Percentiles rank a stretch among this genome's conserved stretches.
These are phyloP conservation scores for Boletus barrowsii DNA, from an alignment of 768 basidiomycete species.

Conservation along the genomic window DNA sequence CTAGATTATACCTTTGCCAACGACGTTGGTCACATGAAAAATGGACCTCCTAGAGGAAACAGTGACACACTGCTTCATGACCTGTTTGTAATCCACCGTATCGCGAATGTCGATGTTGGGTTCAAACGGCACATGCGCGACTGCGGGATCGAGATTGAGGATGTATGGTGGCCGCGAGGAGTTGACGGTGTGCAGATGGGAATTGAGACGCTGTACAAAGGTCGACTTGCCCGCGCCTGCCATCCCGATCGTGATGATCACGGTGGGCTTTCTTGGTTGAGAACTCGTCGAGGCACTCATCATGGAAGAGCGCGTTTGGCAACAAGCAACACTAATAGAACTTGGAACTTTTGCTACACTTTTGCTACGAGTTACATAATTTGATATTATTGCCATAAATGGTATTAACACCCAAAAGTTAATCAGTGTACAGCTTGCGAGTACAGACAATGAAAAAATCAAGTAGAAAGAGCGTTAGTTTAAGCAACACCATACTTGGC, in stretches of 20 bases:
- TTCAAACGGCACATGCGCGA: constrained; percentile 86
- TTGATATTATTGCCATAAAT: background rate
- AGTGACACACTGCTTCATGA: constrained; percentile 95
- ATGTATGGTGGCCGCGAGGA: constrained; percentile 82
- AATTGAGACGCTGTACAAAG: constrained; percentile 92
- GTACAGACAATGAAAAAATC: background rate
- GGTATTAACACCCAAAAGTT: background rate
- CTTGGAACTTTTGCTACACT: too few relatives aligned
- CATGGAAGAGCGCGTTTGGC: background rate
- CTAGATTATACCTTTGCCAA: constrained; percentile 83
- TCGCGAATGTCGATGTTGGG: constrained; percentile 98
- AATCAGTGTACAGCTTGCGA: background rate
- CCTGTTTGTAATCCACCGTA: constrained; percentile 95
- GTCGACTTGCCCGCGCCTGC: constrained; percentile 98
- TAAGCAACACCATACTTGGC: constrained; percentile 27
- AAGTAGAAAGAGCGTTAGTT: background rate
- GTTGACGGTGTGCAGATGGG: constrained; percentile 73
- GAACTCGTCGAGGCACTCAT: constrained; percentile 25
- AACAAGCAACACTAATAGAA: background rate
- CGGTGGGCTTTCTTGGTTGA: constrained; percentile 55
- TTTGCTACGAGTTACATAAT: background rate
- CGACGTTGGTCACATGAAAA: constrained; percentile 15
- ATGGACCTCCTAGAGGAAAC: constrained; percentile 16
- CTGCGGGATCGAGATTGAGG: constrained; percentile 97
- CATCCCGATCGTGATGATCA: constrained; percentile 93